These are phyloP conservation scores for Lippia alba DNA, from an alignment of 305 asterid species.

Conservation along the genomic window DNA sequence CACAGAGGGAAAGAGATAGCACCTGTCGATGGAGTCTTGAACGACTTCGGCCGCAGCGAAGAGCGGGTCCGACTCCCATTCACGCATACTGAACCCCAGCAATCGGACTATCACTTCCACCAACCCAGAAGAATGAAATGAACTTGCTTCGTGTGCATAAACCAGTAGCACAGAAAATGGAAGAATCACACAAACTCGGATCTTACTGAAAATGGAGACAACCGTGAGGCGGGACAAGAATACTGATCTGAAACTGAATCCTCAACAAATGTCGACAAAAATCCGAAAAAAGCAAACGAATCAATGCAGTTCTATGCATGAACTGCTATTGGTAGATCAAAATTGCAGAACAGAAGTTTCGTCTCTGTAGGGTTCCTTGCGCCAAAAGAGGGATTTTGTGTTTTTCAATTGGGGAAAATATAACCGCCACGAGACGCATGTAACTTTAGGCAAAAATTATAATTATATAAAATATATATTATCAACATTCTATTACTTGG, in stretches of 20 bases:
- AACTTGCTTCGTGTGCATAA: not conserved
- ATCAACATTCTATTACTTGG: no score
- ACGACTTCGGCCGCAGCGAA: slow-evolving; percentile 55
- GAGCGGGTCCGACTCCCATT: slow-evolving; percentile 54
- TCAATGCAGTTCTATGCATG: not conserved
- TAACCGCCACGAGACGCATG: not conserved
- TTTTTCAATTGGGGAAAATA: slow-evolving; percentile 12
- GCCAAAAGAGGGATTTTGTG: slow-evolving; percentile 5
- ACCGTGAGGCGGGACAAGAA: not conserved
- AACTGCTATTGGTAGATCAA: not conserved
- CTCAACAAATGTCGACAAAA: not conserved
- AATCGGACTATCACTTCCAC: slow-evolving; percentile 1
- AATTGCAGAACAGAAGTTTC: slow-evolving; percentile 5
- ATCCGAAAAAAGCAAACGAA: slow-evolving; percentile 3
- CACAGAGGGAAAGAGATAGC: slow-evolving; percentile 24
- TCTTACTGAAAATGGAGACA: not conserved
- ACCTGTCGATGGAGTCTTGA: slow-evolving; percentile 56
- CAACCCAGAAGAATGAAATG: slow-evolving; percentile 1
- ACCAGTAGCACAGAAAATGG: not conserved
- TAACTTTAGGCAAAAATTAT: not conserved
- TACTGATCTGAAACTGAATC: not conserved
- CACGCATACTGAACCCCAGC: slow-evolving; percentile 32
- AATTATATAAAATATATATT: no score
- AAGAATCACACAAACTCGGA: not conserved
- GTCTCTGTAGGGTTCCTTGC: slow-evolving; percentile 23